A percentile compares a stretch with the other conserved stretches of the same genome.
phyloP scores from a whole-genome alignment of 2,329 filamentous ascomycete genomes.

The Fusarium sp. region DNA sequence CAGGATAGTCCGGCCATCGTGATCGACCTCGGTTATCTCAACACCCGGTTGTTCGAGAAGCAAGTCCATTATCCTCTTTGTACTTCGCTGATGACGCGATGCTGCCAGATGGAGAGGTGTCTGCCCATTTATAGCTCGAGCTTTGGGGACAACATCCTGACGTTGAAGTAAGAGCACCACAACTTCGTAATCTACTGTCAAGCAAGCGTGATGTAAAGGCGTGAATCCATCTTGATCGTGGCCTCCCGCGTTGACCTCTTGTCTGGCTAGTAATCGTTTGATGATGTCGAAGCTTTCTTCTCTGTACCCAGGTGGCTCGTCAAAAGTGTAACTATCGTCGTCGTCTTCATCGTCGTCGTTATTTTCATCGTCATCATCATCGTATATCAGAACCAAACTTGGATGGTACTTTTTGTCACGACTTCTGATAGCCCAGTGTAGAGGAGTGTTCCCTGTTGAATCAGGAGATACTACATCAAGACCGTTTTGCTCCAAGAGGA shows the following conservation, averaged over 20 bases:
- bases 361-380: not conserved
- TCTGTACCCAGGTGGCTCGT: not conserved
- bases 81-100: not conserved
- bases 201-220: constrained; percentile 1
- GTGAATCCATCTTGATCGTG: not conserved
- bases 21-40: not conserved
- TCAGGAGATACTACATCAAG: not conserved
- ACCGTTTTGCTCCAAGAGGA: not conserved
- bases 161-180: not conserved
- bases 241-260: not conserved
- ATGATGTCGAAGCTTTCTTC: not conserved
- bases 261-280: not conserved
- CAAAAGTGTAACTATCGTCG: too few species aligned
- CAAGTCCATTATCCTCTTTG: not conserved
- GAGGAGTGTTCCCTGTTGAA: not conserved
- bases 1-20: not conserved
- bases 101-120: constrained; percentile 11
- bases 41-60: not conserved
- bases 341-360: not conserved
- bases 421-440: constrained; percentile 10
- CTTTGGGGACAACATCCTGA: not conserved
- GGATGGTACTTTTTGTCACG: not conserved
- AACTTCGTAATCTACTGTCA: not conserved
- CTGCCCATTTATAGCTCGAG: not conserved
- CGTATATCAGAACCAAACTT: not conserved